Base-by-base conservation (phyloP, 2,329 filamentous ascomycete species). In the Hypoxylon sp. region DNA sequence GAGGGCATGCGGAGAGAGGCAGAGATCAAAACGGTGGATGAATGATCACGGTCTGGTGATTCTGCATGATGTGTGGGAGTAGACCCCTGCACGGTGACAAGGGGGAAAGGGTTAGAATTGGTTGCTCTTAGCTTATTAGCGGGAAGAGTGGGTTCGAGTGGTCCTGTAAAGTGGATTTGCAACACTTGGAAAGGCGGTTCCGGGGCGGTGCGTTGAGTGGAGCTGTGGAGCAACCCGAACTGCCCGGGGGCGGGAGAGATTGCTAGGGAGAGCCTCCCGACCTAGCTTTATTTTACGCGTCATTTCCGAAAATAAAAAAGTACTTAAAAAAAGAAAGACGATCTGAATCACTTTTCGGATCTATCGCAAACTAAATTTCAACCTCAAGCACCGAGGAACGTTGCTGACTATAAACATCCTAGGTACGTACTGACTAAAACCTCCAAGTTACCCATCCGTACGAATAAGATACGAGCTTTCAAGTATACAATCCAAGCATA, bases 121-220 rank as follows among this genome's bases (percentile, higher is more conserved):
- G 69, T 51, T 66, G 62, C 65, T 44, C 58, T 65, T 63, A 61
- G 61, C 54, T 61, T 57, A 69, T 71, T 71, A 71, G 69, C 69
- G 69, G 69, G 59, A 68, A 60, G 53, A 64, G 55, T 68, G 68
- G 64, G 35, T 51, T 60, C 54, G 54, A 59, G 59, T 64, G 53
- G 60, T 42, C 37, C 56, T 64, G 42, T 27, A 56, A 67, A 64
- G 67, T 67, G 60, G 60, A 59, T 22, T 69, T 27, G 49, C 20
- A 50, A 63, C 48, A 55, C 40, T 55, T 59, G 46, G 56, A 64
- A 68, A 66, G 60, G 60, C 66, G 65, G 65, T 71, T 71, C 66
- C 69, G 69, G 69, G 65, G 69, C 69, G 69, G 59, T 68, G 65
- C 68, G 65, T 69, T 50, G 67, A 44, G 40, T 69, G 67, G 63